phyloP scores from a whole-genome alignment of 345 rosid genomes.

The Citrus australasica region DNA sequence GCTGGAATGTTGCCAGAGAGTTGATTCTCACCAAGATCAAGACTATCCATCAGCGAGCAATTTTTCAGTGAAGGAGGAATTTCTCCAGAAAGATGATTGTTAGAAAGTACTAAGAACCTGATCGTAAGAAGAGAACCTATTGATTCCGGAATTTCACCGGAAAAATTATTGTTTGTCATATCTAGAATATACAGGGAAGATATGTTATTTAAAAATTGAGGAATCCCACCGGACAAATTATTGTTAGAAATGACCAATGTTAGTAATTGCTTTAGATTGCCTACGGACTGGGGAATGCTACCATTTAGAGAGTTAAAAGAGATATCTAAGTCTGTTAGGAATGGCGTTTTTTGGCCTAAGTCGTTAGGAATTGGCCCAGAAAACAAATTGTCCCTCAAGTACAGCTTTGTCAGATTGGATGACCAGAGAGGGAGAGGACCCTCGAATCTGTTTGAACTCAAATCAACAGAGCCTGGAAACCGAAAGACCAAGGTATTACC shows the following conservation, averaged over 20 bases:
- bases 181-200: conserved; percentile 4
- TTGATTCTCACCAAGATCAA: conserved; percentile 15
- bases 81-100: conserved; percentile 20
- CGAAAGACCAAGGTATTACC: conserved; percentile 1
- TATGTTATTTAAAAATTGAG: background rate
- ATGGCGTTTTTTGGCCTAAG: background rate
- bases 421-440: conserved; percentile 18
- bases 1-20: conserved; percentile 12
- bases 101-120: background rate
- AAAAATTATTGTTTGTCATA: conserved; percentile 10
- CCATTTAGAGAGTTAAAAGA: conserved; percentile 20
- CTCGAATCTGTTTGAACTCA: conserved; percentile 20
- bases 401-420: conserved; percentile 4
- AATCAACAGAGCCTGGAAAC: conserved; percentile 7
- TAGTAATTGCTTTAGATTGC: background rate
- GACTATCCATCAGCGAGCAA: background rate
- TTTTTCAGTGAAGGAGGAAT: conserved; percentile 12
- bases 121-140: conserved; percentile 1
- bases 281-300: conserved; percentile 16
- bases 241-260: conserved; percentile 14
- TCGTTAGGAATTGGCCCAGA: conserved; percentile 15
- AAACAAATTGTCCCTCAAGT: conserved; percentile 4
- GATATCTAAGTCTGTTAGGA: conserved; percentile 7
- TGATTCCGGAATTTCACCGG: conserved; percentile 17
- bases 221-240: conserved; percentile 14